phyloP scores from a whole-genome alignment of 768 basidiomycete genomes.

The Cyclocybe cylindracea region DNA sequence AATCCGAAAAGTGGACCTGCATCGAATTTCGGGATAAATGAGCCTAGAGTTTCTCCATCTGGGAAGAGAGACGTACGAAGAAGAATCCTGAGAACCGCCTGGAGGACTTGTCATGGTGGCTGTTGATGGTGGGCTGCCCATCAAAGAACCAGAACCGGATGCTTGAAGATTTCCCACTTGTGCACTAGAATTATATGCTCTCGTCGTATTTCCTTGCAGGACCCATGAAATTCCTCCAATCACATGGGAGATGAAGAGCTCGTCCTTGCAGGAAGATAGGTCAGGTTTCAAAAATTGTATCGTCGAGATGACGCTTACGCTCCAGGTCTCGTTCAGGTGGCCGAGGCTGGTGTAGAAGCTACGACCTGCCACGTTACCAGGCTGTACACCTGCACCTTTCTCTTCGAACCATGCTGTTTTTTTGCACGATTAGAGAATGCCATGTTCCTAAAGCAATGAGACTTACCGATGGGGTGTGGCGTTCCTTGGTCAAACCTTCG shows the following conservation, averaged over 20 bases:
- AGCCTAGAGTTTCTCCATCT: no score
- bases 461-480: constrained; percentile 77
- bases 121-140: not conserved
- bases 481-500: constrained; percentile 64
- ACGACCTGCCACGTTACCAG: constrained; percentile 55
- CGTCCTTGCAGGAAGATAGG: constrained; percentile 44
- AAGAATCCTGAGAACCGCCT: no score
- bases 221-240: constrained; percentile 76
- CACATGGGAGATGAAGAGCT: constrained; percentile 70
- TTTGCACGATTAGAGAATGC: not conserved
- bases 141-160: not conserved
- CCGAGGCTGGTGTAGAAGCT: constrained; percentile 87
- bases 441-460: not conserved
- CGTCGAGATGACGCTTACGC: constrained; percentile 39
- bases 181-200: constrained; percentile 60
- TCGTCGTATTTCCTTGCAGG: constrained; percentile 69
- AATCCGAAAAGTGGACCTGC: no score
- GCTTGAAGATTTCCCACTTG: constrained; percentile 51
- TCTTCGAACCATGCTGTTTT: constrained; percentile 81
- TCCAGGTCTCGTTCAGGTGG: constrained; percentile 79
- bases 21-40: no score
- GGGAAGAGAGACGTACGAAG: no score
- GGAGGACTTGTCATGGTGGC: not conserved
- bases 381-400: constrained; percentile 63
- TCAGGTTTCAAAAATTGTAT: not conserved